phyloP scores from a whole-genome alignment of 2,329 filamentous ascomycete species.

The Tolypocladium endophyticum region DNA sequence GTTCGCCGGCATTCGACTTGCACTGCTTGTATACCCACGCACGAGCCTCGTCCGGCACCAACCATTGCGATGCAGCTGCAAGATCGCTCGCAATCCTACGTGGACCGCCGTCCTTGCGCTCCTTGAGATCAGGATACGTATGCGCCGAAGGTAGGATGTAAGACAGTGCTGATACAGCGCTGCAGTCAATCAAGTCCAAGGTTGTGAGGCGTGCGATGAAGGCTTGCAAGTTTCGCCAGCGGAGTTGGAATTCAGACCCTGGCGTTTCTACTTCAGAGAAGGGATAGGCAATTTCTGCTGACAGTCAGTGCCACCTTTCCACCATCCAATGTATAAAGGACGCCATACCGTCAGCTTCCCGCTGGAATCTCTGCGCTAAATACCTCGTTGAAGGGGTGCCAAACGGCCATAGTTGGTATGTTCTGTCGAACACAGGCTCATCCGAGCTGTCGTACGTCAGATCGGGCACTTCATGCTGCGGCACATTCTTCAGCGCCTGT shows the following conservation, averaged over 20 bases:
- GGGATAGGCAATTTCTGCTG: constrained; percentile 5
- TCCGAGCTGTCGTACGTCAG: constrained; percentile 1
- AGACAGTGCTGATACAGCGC: constrained; percentile 1
- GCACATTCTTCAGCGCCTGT: not conserved
- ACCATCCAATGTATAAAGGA: not conserved
- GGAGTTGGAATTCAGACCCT: constrained; percentile 3
- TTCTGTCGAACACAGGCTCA: not conserved
- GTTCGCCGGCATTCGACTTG: not conserved
- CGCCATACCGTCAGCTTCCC: constrained; percentile 1
- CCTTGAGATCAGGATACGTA: constrained; percentile 4
- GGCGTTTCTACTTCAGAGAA: constrained; percentile 6
- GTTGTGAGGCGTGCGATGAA: constrained; percentile 6
- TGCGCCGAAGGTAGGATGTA: constrained; percentile 3
- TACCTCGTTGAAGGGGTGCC: not conserved
- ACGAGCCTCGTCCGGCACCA: constrained; percentile 1
- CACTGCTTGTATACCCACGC: constrained; percentile 2
- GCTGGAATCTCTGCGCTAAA: constrained; percentile 1
- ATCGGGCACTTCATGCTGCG: constrained; percentile 1
- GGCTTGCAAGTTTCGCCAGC: constrained; percentile 6
- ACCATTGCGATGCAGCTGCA: constrained; percentile 5
- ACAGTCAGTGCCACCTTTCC: not conserved
- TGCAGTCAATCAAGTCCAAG: constrained; percentile 4
- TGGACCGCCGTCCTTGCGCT: constrained; percentile 2
- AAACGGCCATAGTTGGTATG: constrained; percentile 2
- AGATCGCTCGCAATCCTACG: constrained; percentile 4